Conservation (phyloP, 2,329 filamentous ascomycete species). For the Phoma sp. region DNA sequence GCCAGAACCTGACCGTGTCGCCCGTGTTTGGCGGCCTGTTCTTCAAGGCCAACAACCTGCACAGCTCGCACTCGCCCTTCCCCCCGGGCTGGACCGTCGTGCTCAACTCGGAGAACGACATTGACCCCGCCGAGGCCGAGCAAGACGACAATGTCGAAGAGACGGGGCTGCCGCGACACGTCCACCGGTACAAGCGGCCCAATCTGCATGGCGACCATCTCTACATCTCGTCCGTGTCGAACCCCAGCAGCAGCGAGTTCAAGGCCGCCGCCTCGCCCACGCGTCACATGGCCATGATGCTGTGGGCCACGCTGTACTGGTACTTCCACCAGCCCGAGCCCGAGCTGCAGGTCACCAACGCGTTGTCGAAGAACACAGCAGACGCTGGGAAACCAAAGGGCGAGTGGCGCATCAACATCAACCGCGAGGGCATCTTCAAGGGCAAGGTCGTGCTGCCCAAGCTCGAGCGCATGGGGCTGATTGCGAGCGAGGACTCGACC, state of each 20-base stretch:
- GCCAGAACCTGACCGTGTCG: slow-evolving; percentile 79
- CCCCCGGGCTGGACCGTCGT: slow-evolving; percentile 91
- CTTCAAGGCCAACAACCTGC: slow-evolving; percentile 83
- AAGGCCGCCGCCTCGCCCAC: slow-evolving; percentile 81
- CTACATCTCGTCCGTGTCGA: slow-evolving; percentile 91
- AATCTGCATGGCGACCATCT: slow-evolving; percentile 80
- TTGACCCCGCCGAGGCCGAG: slow-evolving; percentile 38
- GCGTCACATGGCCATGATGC: slow-evolving; percentile 92
- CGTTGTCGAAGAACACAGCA: slow-evolving; percentile 68
- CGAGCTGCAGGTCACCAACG: slow-evolving; percentile 65
- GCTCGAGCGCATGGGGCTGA: slow-evolving; percentile 89
- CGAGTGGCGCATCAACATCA: slow-evolving; percentile 86
- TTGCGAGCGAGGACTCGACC: slow-evolving; percentile 75
- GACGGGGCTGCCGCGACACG: slow-evolving; percentile 47
- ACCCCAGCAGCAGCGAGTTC: slow-evolving; percentile 79
- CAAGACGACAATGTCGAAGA: slow-evolving; percentile 43
- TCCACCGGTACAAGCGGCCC: slow-evolving; percentile 73
- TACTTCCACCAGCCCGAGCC: slow-evolving; percentile 92
- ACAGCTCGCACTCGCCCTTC: slow-evolving; percentile 69
- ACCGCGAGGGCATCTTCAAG: slow-evolving; percentile 85
- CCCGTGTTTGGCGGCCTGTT: slow-evolving; percentile 91
- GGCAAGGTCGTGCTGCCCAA: slow-evolving; percentile 84
- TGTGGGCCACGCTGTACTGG: slow-evolving; percentile 95
- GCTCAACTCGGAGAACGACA: slow-evolving; percentile 70
- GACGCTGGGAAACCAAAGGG: slow-evolving; percentile 75